Percentiles rank a stretch among this genome's conserved stretches.
These are phyloP conservation scores for Phytophthora agathidicida DNA, from an alignment of 352 stramenopile species.

Conservation along the genomic window DNA sequence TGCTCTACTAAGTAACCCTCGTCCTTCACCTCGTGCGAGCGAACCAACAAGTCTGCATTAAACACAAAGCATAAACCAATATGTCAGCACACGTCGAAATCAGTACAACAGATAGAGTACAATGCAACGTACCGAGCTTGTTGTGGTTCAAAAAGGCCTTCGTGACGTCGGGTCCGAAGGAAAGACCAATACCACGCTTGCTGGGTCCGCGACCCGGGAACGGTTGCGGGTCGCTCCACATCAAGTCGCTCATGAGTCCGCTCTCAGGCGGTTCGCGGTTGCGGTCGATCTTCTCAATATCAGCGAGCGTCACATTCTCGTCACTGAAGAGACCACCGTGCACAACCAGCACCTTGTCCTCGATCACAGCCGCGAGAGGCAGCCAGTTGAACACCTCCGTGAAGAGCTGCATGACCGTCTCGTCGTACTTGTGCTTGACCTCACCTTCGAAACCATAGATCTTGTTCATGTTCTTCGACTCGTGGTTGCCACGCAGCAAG, in stretches of 20 bases:
- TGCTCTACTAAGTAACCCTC: constrained; percentile 99
- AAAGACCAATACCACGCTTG: constrained; percentile 97
- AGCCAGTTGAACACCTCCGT: constrained; percentile 99
- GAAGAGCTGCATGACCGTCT: constrained; percentile 99
- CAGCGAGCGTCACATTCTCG: constrained; percentile 93
- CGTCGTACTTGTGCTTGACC: constrained; percentile 99
- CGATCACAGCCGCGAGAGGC: constrained; percentile 94
- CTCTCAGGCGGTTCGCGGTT: constrained; percentile 95
- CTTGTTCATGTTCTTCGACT: constrained; percentile 99
- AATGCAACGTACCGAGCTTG: constrained; percentile 79
- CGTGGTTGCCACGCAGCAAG: constrained; percentile 97
- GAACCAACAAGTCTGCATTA: constrained; percentile 92
- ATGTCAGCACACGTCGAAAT: not conserved
- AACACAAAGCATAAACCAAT: constrained; percentile 8
- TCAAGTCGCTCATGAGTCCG: constrained; percentile 92
- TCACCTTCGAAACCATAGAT: constrained; percentile 99
- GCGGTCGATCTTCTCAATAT: constrained; percentile 96
- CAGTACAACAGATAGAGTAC: not conserved
- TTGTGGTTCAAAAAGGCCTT: constrained; percentile 97
- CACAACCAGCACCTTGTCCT: constrained; percentile 96
- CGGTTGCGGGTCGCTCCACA: constrained; percentile 97
- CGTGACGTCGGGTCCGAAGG: constrained; percentile 98
- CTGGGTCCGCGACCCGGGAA: constrained; percentile 94
- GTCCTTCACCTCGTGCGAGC: constrained; percentile 99
- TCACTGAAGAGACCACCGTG: constrained; percentile 97